Evolutionary conservation across 345 rosid genomes (phyloP).

Genomic region (Camelina neglecta): DNA sequence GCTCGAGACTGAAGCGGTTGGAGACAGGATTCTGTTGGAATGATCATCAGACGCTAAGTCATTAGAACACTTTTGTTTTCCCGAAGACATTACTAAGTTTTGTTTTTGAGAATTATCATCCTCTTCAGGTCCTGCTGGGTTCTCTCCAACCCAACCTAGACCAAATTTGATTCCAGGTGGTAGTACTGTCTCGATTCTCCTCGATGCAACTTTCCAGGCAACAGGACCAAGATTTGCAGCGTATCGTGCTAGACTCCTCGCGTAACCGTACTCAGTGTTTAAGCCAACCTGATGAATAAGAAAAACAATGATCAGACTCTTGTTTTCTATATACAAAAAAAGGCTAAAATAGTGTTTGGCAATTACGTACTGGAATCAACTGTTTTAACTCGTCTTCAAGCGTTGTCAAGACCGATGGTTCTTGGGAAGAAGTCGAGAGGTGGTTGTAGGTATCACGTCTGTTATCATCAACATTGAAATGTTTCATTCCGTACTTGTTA

Average conservation of each 20-base stretch:
- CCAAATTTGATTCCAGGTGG: slow-evolving; percentile 68
- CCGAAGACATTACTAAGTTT: slow-evolving; percentile 21
- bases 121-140: slow-evolving; percentile 44
- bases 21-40: slow-evolving; percentile 54
- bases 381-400: slow-evolving; percentile 74
- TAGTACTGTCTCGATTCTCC: slow-evolving; percentile 65
- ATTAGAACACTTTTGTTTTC: slow-evolving; percentile 44
- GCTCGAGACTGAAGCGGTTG: slow-evolving; percentile 47
- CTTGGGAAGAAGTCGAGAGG: slow-evolving; percentile 47
- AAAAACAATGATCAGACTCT: slow-evolving; percentile 27
- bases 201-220: slow-evolving; percentile 75
- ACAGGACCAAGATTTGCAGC: slow-evolving; percentile 88
- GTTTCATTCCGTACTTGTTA: slow-evolving; percentile 83
- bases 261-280: slow-evolving; percentile 73
- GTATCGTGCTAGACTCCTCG: slow-evolving; percentile 86
- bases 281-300: slow-evolving; percentile 71
- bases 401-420: slow-evolving; percentile 51
- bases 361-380: slow-evolving; percentile 65
- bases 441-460: slow-evolving; percentile 73
- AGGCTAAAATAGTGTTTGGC: neutral
- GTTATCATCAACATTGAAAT: slow-evolving; percentile 71
- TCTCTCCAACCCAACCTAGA: slow-evolving; percentile 87
- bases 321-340: slow-evolving; percentile 16
- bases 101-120: slow-evolving; percentile 45
- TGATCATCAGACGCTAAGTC: slow-evolving; percentile 46